Evolutionary conservation across 2,329 filamentous ascomycete genomes (phyloP), one percentile per base, ranked within the genome.

Genomic region (Fusarium brevicatenulatum): DNA sequence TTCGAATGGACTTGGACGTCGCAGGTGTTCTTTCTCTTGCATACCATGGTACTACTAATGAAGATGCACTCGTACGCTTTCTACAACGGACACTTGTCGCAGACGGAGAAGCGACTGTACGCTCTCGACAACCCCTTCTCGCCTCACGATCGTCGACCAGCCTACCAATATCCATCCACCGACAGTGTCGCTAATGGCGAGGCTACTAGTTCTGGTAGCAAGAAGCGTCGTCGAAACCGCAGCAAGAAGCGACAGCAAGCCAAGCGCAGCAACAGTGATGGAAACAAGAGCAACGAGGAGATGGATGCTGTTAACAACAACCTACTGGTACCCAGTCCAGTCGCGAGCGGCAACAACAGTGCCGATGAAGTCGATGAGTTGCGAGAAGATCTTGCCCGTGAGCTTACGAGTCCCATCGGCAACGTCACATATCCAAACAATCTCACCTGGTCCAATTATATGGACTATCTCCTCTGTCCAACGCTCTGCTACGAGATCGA

Each of bases 61-160:
- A 99, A 99, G 86, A 96, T 98, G 91, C 96, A 99, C 82, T 98
- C 95, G 10, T 99, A 97, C 79, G 93, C 94, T 30, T 99, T 98
- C 82, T 99, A 99, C 85, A 98, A 98, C 78, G 96, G 96, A 16
- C 96, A 99, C 81, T 86, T 99, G 21, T 93, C 92, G 75, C 94
- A 96, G 81, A 97, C 94, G 0, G 90, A 97, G 81, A 91, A 92
- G 79, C 91, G 94, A 16, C 87, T 99, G 18, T 90, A 89, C 63
- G 90, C 90, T 44, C 91, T 99, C 39, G 96, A 99, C 81, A 83
- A 89, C 63, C 94, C 95, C n/a, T 42, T 62, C 4, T 90, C 88
- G 9, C 89, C 89, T 13, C 74, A 73, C 9, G 91, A 91, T 56
- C 90, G 90, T 75, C 89, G 87, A 7, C 91, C 92, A 3, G 93